Base-by-base conservation (phyloP, 768 basidiomycete species). In the Boletellus ananas region DNA sequence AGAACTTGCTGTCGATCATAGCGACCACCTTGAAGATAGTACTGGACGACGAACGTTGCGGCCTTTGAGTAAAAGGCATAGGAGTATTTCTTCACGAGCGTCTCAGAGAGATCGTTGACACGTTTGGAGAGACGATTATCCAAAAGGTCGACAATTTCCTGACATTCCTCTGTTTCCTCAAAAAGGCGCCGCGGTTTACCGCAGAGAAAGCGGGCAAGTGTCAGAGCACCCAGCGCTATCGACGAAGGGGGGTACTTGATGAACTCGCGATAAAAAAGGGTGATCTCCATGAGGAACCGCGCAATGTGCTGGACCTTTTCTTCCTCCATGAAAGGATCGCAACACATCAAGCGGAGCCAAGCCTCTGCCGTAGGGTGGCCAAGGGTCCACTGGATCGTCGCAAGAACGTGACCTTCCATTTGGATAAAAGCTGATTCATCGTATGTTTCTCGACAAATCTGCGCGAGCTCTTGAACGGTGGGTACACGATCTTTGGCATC, bases 401-500 rank as follows among this genome's bases (percentile, higher is more conserved):
- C 83, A 35, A 99, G 80, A 45, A 99, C 90, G 63, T 99, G 96
- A 5, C 90, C 88, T 69, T 99, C 96, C 96, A 99, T 97, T 72
- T 99, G 96, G 53, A 97, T 86, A 71, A 99, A 99, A 2, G 95
- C 95, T 3, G 87, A 87, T 69, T 95, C 94, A 66, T 97, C 94
- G 69, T 98, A 98, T 2, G 93, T 92, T 63, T 94, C 87, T 62
- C 88, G 92, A 73, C 96, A 98, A 68, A 96, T 93, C 64, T 93
- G 87, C 38, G 85, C 86, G 47, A 99, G 85, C 56, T 98, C 94
- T 64, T 91, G 85, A 6, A 97, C 90, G 1, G 93, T 90, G 11
- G 96, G 96, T 13, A 98, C 93, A 55, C 94, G 92, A 65, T 98
- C 95, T 70, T 99, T 98, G 20, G 94, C 90, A 64, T 99, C 96